Evolutionary conservation across 257 asterid species (phyloP), one percentile per base, ranked within the genome.

Genomic region (Echites panduratus): DNA sequence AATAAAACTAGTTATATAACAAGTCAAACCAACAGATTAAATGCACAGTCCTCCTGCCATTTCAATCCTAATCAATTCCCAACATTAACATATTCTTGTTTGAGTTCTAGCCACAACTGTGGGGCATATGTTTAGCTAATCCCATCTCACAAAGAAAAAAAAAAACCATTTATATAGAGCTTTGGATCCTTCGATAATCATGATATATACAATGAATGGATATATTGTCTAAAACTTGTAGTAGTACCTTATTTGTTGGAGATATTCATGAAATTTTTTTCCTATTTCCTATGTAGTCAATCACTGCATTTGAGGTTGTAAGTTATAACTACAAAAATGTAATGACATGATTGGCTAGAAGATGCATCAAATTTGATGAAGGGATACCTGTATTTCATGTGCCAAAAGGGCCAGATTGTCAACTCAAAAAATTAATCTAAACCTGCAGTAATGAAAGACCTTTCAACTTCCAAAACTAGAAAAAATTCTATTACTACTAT

Each of bases 21-120:
- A 68, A 68, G 79, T 75, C 79, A 75, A 75, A 45, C 35, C n/a
- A 75, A 68, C 44, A 70, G 45, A 66, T 45, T 67, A 68, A 62
- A 75, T n/a, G 27, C n/a, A 35, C 63, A 44, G 22, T 61, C 29
- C 3, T 3, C 56, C 53, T 41, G 52, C 61, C 0, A 29, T 68
- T 29, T 29, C 69, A 74, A 66, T 52, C 73, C 73, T 66, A 13
- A 68, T 43, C 40, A 35, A 74, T 40, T 59, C 53, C 68, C 22
- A 44, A 16, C 72, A 66, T 74, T 74, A 65, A 7, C 41, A 52
- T 74, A 74, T 65, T 53, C 72, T 53, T 56, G 38, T 32, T 74
- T 49, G 32, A 40, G 58, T 66, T 57, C 13, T 38, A 54, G 38
- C 73, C 73, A 53, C 35, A 9, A 40, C 24, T 9, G 38, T 53